Percentiles rank a stretch among this genome's conserved stretches.
These are phyloP conservation scores for Pezicula neosporulosa DNA, from an alignment of 2,329 filamentous ascomycete genomes.

Conservation along the genomic window DNA sequence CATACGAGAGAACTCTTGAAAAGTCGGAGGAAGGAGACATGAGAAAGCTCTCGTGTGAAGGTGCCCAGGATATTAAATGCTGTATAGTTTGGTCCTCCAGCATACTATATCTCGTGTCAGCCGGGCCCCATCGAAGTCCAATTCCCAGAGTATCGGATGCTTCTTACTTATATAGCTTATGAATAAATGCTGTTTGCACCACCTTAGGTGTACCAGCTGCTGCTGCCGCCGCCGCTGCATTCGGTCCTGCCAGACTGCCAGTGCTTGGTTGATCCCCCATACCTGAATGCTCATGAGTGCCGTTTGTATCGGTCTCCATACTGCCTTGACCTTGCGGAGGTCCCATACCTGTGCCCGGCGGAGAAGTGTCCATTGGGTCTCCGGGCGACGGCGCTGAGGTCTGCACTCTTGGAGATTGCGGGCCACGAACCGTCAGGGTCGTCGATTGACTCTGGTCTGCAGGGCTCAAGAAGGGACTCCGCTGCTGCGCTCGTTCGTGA, in stretches of 20 bases:
- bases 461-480: conserved; percentile 21
- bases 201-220: conserved; percentile 85
- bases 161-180: conserved; percentile 94
- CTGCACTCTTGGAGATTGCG: conserved; percentile 53
- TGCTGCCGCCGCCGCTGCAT: conserved; percentile 45
- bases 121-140: not conserved
- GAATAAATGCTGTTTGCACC: conserved; percentile 97
- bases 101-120: conserved; percentile 68
- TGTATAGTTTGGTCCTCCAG: conserved; percentile 90
- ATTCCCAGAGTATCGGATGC: not conserved
- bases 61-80: conserved; percentile 95
- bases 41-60: conserved; percentile 91
- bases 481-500: conserved; percentile 24
- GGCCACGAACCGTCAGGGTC: conserved; percentile 49
- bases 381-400: conserved; percentile 55
- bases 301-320: conserved; percentile 29
- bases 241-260: conserved; percentile 25
- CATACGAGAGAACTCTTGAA: conserved; percentile 94
- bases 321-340: conserved; percentile 27
- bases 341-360: conserved; percentile 40
- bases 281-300: conserved; percentile 25
- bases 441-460: conserved; percentile 18
- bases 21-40: conserved; percentile 98
- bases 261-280: conserved; percentile 33
- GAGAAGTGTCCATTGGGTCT: conserved; percentile 60